phyloP scores from a whole-genome alignment of 306 rosid genomes.

The Quercus berberidifolia region DNA sequence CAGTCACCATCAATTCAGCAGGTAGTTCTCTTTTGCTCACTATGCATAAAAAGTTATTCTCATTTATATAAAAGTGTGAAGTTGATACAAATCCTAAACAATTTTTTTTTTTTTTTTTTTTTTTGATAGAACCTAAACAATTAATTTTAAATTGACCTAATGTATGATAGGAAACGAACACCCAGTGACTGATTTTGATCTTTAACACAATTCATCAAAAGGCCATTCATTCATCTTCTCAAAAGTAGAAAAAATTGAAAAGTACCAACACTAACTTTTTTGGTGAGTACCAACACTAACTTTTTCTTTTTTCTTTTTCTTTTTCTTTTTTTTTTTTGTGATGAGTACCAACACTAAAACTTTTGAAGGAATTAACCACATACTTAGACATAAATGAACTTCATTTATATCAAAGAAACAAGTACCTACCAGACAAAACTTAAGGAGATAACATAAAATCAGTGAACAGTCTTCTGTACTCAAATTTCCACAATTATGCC shows the following conservation, averaged over 20 bases:
- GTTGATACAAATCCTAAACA: not conserved
- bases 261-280: not conserved
- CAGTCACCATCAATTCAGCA: constrained; percentile 20
- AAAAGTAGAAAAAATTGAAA: constrained; percentile 15
- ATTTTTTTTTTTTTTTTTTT: too few relatives aligned
- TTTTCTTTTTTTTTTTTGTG: not conserved
- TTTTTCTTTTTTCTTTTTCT: too few relatives aligned
- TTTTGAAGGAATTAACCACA: not conserved
- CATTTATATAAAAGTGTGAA: not conserved
- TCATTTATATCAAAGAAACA: constrained; percentile 18
- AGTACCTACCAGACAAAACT: constrained; percentile 68
- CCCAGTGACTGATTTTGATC: not conserved
- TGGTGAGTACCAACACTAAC: too few relatives aligned
- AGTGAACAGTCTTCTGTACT: constrained; percentile 48
- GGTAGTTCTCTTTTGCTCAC: not conserved
- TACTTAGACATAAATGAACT: not conserved
- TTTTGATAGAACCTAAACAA: not conserved
- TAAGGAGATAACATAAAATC: constrained; percentile 59
- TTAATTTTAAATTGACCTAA: not conserved
- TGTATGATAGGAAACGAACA: not conserved
- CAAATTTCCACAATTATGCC: constrained; percentile 47
- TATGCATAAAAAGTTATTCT: not conserved
- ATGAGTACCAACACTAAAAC: not conserved
- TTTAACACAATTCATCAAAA: constrained; percentile 4
- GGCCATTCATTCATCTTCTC: not conserved